phyloP scores from a whole-genome alignment of 2,329 filamentous ascomycete genomes.

The Parasarocladium wereldwijsianum region DNA sequence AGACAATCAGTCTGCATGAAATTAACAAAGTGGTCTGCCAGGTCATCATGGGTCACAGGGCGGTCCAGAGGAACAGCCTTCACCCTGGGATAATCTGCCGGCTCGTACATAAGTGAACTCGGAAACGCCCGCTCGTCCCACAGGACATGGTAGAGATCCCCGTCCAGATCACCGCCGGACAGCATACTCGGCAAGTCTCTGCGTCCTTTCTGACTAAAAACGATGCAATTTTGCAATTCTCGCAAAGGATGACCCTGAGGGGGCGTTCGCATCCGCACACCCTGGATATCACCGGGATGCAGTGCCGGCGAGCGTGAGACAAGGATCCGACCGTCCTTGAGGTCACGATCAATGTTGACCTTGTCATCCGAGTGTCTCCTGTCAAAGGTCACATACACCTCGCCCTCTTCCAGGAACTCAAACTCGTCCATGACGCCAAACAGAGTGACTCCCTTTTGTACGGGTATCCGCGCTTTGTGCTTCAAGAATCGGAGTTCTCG shows the following conservation, averaged over 20 bases:
- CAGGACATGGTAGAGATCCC: constrained; percentile 69
- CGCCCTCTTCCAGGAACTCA: constrained; percentile 44
- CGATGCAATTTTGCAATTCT: constrained; percentile 55
- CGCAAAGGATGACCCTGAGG: constrained; percentile 42
- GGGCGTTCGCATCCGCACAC: constrained; percentile 47
- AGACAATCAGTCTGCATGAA: constrained; percentile 57
- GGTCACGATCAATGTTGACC: constrained; percentile 19
- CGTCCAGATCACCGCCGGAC: constrained; percentile 71
- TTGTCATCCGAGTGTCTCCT: too few relatives aligned
- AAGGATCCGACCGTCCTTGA: constrained; percentile 17
- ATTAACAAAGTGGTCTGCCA: constrained; percentile 67
- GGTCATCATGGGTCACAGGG: constrained; percentile 46
- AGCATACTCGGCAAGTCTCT: constrained; percentile 68
- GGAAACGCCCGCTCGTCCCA: constrained; percentile 46
- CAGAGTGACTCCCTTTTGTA: constrained; percentile 56
- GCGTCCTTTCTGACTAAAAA: constrained; percentile 56
- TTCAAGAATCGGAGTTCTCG: constrained; percentile 60
- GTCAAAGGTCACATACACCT: constrained; percentile 51
- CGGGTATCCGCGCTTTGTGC: constrained; percentile 60
- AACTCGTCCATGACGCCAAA: constrained; percentile 81
- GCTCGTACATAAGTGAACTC: constrained; percentile 19
- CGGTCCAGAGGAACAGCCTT: constrained; percentile 43
- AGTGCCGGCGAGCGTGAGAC: constrained; percentile 70
- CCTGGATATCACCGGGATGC: constrained; percentile 68
- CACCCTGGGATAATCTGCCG: constrained; percentile 57